Base-by-base conservation (phyloP, 129 eudicot species). In the Sambucus nigra region DNA sequence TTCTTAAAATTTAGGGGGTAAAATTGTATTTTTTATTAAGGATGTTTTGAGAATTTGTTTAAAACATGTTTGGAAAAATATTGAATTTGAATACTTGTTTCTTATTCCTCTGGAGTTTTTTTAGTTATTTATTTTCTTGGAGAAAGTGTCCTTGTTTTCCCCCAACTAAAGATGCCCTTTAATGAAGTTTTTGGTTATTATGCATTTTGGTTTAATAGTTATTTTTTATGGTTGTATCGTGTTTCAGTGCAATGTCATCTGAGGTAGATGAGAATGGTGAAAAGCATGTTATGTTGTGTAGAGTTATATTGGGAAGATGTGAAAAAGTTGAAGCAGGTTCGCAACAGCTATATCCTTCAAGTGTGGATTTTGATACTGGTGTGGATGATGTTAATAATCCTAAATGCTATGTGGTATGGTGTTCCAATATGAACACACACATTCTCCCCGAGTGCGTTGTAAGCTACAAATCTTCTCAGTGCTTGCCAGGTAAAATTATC, bases 381-480 rank as follows among this genome's bases (percentile, higher is more conserved):
- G 76, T 69, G 41, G 80, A 78, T 52, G 76, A 78, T 46, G 31
- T 73, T 57, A 53, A 7, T 10, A 69, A 69, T 39, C 76, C 84
- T 15, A 73, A 59, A 27, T 69, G 64, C 70, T 69, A 73, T 48
- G 63, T 74, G 24, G 80, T 73, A 10, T 73, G 84, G 84, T 27
- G 55, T 60, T 25, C 67, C 25, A 78, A 73, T 44, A 73, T 73
- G 84, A 78, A 69, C 23, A 73, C 73, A 47, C 76, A 68, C 41
- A 60, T 78, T 50, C 67, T 73, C 4, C 84, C 84, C 4, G 80
- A 73, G 63, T 69, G 69, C 48, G 64, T 78, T 18, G 71, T 78
- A 8, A 78, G 76, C 63, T 78, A 49, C 66, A 73, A 49, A 47
- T 42, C 54, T 55, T n/a, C 66, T 32, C 5, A 40, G 38, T 5